Base-by-base conservation (phyloP, 805 yeast genomes). In the Nakazawaea siamensis region DNA sequence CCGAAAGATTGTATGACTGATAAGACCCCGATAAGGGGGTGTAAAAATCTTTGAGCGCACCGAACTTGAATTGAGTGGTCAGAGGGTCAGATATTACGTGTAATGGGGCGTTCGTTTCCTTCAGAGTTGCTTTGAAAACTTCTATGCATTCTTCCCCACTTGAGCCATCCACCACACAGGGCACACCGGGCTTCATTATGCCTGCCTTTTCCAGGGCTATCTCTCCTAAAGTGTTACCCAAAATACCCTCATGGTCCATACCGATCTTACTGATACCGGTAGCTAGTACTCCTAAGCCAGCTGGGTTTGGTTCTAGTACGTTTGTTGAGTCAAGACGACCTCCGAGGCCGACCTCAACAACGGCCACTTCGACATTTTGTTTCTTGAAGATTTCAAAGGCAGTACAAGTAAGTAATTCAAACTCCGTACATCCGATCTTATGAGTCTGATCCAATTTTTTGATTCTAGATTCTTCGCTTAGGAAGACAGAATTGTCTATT, bases 261-360 rank as follows among this genome's bases (percentile, higher is more conserved):
- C 90, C 92, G 16, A 90, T 79, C 50, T 85, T 84, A 4, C 96
- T 76, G 28, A 92, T 80, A 1, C 80, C 95, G 7, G 87, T 72
- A 5, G 67, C 73, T 24, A 80, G 35, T 20, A 76, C 76, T 12
- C 74, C 67, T 9, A 43, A 42, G 11, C 15, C 18, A 4, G 14
- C 21, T 5, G 42, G 41, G 15, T 37, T 24, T 0, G 67, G 50
- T 9, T 46, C 48, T 18, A 80, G 52, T 0, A 83, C 83, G 58
- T 90, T 90, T 0, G 98, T 90, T 1, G 97, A 85, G 56, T 90
- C 98, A 10, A 76, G 52, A 27, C 82, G 56, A 0, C 98, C 98
- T 2, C 98, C 98, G 5, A 92, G 60, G 0, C 98, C 98, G 4
- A 87, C 97, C 54, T 90, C 98, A n/a, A 90, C 57, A 1, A 90